A percentile compares a stretch with the other conserved stretches of the same genome.
Conservation (phyloP, 495 filamentous ascomycete species). For the Lasiosphaeria hispida region DNA sequence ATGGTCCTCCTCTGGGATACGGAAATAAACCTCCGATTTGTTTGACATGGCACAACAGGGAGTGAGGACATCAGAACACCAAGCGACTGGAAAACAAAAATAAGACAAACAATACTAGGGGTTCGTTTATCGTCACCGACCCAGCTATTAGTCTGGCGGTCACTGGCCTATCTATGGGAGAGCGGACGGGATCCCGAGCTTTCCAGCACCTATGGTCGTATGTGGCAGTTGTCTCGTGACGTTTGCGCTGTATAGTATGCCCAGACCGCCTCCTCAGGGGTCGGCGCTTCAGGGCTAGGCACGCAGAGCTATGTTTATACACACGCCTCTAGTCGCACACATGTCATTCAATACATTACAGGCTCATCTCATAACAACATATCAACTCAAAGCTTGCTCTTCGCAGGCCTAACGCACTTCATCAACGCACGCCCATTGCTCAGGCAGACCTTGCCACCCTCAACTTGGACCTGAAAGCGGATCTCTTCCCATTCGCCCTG, state of each 20-base stretch:
- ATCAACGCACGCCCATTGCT: constrained; percentile 81
- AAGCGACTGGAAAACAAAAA: neutral
- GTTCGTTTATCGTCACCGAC: too few species aligned
- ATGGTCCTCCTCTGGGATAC: too few species aligned
- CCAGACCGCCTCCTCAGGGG: too few species aligned
- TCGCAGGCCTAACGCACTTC: constrained; percentile 54
- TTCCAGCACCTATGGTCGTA: constrained; percentile 24
- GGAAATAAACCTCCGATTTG: too few species aligned
- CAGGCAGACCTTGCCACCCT: constrained; percentile 72
- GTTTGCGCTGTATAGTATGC: too few species aligned
- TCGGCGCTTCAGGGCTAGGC: too few species aligned
- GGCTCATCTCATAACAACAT: neutral
- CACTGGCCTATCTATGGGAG: constrained; percentile 42
- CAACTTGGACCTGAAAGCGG: constrained; percentile 68
- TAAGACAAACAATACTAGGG: neutral
- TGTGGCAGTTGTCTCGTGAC: neutral
- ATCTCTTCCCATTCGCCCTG: constrained; percentile 78
- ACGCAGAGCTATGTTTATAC: neutral
- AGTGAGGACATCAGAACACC: neutral
- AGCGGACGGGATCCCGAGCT: constrained; percentile 51
- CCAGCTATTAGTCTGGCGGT: too few species aligned
- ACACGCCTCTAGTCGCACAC: neutral
- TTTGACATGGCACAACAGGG: too few species aligned
- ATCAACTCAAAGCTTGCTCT: constrained; percentile 61
- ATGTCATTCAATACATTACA: neutral